Base-by-base conservation (phyloP, 495 filamentous ascomycete species). In the Bacidia rubella region DNA sequence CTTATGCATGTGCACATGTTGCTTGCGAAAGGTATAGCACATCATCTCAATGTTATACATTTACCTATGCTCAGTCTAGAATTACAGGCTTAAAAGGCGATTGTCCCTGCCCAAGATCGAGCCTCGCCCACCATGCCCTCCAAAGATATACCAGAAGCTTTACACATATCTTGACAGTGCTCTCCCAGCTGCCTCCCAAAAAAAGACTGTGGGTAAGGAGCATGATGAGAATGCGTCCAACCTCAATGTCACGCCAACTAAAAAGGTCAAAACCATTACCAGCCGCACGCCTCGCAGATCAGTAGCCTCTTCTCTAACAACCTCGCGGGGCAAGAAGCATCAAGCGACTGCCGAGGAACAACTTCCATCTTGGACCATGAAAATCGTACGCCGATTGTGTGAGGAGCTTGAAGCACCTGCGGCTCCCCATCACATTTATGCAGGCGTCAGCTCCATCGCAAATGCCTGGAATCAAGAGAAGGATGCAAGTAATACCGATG, bases 1-100 rank as follows among this genome's bases (percentile, higher is more conserved):
- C 80, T 10, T 95, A 92, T 66, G 87, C 86, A 10, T 97, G 93
- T 63, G 85, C 88, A 1, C 83, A 97, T 65, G 77, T 98, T 29
- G 92, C 92, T 38, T 96, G 90, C 68, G 85, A 88, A 65, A 77
- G 87, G 85, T 85, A 63, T 24, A 32, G 7, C 19, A 19, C 46
- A 26, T n/a, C 17, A 11, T 54, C n/a, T 38, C 47, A 38, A 19
- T 38, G 19, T 1, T 4, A 10, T 35, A 50, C 47, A 4, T 17
- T n/a, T n/a, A 38, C 19, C 5, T 12, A 50, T 49, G 56, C 45
- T 20, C 45, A 21, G 26, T 17, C 25, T 5, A 19, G 12, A 3
- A n/a, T 3, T 22, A 17, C 44, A 90, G 89, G 54, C 74, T 96
- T 46, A 89, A 87, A 60, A 83, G 82, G 58, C 63, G 75, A n/a